phyloP scores from a whole-genome alignment of 805 yeast genomes.

The Wickerhamiella bombiphila region DNA sequence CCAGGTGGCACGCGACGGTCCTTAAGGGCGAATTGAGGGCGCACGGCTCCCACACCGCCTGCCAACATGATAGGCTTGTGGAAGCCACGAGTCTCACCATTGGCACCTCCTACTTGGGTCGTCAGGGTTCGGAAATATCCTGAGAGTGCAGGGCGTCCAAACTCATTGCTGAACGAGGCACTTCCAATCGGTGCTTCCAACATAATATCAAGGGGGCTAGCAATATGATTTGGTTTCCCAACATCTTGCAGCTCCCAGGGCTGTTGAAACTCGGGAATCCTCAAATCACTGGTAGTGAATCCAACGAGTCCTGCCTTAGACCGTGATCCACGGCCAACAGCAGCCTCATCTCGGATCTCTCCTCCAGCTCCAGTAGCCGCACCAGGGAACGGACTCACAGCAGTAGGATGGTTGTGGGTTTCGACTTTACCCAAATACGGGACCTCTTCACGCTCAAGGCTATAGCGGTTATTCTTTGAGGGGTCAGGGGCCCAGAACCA shows the following conservation, averaged over 20 bases:
- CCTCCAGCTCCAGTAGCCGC: conserved; percentile 99
- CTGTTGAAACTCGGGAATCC: conserved; percentile 70
- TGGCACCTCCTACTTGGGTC: conserved; percentile 42
- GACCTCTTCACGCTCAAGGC: conserved; percentile 56
- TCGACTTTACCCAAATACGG: conserved; percentile 91
- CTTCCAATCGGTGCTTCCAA: conserved; percentile 94
- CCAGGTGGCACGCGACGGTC: conserved; percentile 83
- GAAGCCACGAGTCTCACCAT: conserved; percentile 90
- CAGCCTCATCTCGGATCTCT: conserved; percentile 99
- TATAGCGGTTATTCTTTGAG: conserved; percentile 42
- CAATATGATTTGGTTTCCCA: conserved; percentile 88
- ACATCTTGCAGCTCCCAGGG: conserved; percentile 82
- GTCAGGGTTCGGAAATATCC: conserved; percentile 96
- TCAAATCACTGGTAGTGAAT: conserved; percentile 77
- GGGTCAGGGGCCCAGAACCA: conserved; percentile 55
- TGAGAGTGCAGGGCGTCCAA: conserved; percentile 92
- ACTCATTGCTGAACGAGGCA: conserved; percentile 96
- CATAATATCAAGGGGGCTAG: conserved; percentile 88
- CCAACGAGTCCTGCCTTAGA: conserved; percentile 95
- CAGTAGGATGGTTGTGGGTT: conserved; percentile 98
- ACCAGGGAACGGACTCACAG: conserved; percentile 97
- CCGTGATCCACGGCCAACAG: conserved; percentile 96
- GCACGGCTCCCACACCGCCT: conserved; percentile 95
- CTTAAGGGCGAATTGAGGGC: conserved; percentile 86
- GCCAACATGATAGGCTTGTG: conserved; percentile 99